Conservation (phyloP, 129 eudicot genomes). For the Flaveria sonorensis region DNA sequence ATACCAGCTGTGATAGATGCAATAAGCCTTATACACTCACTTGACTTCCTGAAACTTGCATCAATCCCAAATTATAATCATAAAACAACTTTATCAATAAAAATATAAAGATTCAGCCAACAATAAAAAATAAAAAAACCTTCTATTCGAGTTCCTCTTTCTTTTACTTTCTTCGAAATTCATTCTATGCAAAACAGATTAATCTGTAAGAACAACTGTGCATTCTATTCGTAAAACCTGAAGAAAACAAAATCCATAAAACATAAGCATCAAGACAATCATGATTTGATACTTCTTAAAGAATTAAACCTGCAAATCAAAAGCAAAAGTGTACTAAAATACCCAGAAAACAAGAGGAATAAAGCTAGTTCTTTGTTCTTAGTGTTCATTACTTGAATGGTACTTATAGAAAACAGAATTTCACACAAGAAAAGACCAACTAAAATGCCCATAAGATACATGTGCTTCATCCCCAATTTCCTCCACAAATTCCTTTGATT, state of each 20-base stretch:
- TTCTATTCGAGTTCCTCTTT: constrained; percentile 25
- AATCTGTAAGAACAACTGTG: constrained; percentile 28
- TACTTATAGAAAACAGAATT: constrained; percentile 23
- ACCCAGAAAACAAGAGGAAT: constrained; percentile 11
- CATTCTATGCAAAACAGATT: constrained; percentile 27
- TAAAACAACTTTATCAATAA: not conserved
- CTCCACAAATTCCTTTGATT: constrained; percentile 24
- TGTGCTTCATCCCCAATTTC: constrained; percentile 34
- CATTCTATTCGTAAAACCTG: constrained; percentile 28
- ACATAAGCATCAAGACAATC: constrained; percentile 9
- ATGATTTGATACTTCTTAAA: not conserved
- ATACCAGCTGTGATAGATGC: constrained; percentile 53
- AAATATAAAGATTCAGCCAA: not conserved
- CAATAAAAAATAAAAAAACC: constrained; percentile 22
- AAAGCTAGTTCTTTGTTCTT: not conserved
- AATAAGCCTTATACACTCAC: constrained; percentile 50
- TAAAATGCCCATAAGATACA: constrained; percentile 29
- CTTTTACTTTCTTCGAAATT: constrained; percentile 37
- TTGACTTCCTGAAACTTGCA: constrained; percentile 49
- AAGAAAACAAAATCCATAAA: not conserved
- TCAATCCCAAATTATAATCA: constrained; percentile 25
- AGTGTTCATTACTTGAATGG: not conserved
- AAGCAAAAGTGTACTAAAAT: not conserved
- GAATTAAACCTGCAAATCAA: not conserved
- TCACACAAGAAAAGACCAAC: constrained; percentile 30